phyloP scores from a whole-genome alignment of 805 yeast species.

The Teunomyces tritomae region DNA sequence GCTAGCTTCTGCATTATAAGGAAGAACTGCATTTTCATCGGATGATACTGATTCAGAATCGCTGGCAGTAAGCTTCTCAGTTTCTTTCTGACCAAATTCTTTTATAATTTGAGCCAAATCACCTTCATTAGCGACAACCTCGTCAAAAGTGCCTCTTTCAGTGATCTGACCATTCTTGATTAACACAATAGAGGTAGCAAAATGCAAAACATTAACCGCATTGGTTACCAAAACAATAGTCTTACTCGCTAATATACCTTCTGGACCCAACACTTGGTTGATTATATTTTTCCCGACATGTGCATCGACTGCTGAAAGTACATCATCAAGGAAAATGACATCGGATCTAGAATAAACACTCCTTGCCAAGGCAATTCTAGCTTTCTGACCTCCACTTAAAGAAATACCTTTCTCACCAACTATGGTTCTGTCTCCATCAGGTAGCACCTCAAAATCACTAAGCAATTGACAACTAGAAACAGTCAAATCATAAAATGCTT shows the following conservation, averaged over 20 bases:
- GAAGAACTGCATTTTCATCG: constrained; percentile 1
- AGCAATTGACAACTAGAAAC: constrained; percentile 48
- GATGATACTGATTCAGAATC: constrained; percentile 7
- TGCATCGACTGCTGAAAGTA: constrained; percentile 70
- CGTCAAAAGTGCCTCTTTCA: constrained; percentile 55
- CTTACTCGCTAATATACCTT: constrained; percentile 51
- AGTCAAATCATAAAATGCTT: constrained; percentile 39
- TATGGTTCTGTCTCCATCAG: constrained; percentile 53
- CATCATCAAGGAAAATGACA: constrained; percentile 60
- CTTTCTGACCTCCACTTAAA: constrained; percentile 62
- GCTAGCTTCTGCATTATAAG: constrained; percentile 12
- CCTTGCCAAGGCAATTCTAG: constrained; percentile 63
- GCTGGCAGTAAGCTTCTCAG: constrained; percentile 9
- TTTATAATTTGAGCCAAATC: constrained; percentile 31
- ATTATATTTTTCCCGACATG: constrained; percentile 61
- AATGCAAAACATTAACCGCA: constrained; percentile 50
- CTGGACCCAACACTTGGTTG: constrained; percentile 42
- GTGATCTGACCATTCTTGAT: constrained; percentile 52
- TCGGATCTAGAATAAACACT: constrained; percentile 65
- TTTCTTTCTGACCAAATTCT: constrained; percentile 28
- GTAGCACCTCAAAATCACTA: constrained; percentile 46
- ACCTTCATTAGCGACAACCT: constrained; percentile 40
- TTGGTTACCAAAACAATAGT: constrained; percentile 60
- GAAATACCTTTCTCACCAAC: constrained; percentile 64
- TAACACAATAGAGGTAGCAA: constrained; percentile 60